Percentiles rank a stretch among this genome's conserved stretches.
phyloP scores from a whole-genome alignment of 2,329 filamentous ascomycete species.

The Fusarium chuoi region DNA sequence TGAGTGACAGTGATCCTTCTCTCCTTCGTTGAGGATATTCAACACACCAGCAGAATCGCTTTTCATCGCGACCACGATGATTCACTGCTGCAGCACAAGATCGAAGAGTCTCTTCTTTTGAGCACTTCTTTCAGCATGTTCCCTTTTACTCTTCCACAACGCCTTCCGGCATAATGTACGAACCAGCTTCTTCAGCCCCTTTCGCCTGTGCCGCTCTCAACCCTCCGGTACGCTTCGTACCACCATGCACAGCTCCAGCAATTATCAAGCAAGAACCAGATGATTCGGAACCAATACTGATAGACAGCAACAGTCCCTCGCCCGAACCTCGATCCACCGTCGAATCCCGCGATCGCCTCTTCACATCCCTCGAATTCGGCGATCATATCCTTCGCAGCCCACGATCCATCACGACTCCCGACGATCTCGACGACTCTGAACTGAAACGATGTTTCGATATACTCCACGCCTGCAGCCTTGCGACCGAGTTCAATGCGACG shows the following conservation, averaged over 20 bases:
- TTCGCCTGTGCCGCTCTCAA: neutral
- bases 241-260: neutral
- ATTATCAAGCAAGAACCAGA: neutral
- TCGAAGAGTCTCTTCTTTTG: rapidly evolving
- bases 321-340: constrained; percentile 23
- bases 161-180: neutral
- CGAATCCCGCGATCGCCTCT: constrained; percentile 38
- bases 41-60: too few relatives aligned
- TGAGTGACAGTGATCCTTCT: neutral
- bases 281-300: constrained; percentile 4
- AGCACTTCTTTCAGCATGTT: neutral
- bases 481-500: constrained; percentile 40
- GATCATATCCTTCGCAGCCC: constrained; percentile 26
- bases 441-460: constrained; percentile 48
- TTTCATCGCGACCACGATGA: neutral
- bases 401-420: constrained; percentile 36
- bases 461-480: constrained; percentile 46
- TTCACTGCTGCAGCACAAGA: neutral
- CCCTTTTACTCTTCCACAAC: neutral
- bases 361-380: constrained; percentile 40
- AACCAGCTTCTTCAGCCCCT: neutral
- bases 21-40: rapidly evolving
- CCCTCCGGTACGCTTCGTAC: neutral
- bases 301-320: constrained; percentile 24
- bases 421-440: constrained; percentile 44